These are phyloP conservation scores for Oryza rufipogon DNA, from an alignment of 176 grass and related monocot species.

Conservation along the genomic window DNA sequence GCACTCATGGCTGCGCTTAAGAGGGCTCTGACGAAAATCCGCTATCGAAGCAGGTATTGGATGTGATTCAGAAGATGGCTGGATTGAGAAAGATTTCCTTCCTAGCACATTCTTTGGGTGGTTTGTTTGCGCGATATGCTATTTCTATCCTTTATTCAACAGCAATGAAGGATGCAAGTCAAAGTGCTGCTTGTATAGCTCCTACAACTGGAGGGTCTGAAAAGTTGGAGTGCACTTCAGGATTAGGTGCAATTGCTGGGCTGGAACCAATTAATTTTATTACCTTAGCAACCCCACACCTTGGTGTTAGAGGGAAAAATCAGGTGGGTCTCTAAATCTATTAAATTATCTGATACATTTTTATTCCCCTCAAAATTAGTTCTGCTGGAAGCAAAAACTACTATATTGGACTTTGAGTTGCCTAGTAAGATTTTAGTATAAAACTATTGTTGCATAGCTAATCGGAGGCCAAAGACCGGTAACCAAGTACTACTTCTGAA, in stretches of 20 bases:
- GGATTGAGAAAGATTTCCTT: constrained; percentile 86
- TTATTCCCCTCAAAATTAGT: not conserved
- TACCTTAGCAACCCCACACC: constrained; percentile 94
- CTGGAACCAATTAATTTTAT: constrained; percentile 81
- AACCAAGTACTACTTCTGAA: constrained; percentile 5
- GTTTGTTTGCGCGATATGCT: constrained; percentile 88
- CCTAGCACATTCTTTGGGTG: constrained; percentile 84
- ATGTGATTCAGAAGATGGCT: constrained; percentile 60
- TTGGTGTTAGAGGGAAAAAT: constrained; percentile 91
- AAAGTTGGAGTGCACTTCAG: constrained; percentile 30
- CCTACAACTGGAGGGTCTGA: constrained; percentile 16
- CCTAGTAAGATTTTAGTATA: constrained; percentile 12
- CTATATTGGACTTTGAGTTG: constrained; percentile 11
- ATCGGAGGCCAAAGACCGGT: not conserved
- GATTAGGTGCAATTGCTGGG: constrained; percentile 59
- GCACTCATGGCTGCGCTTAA: not conserved
- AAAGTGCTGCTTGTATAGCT: not conserved
- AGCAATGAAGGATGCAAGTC: constrained; percentile 31
- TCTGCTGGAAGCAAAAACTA: constrained; percentile 19
- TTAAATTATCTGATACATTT: not conserved
- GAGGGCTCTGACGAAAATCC: constrained; percentile 24
- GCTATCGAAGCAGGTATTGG: constrained; percentile 61
- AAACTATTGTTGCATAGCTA: not conserved
- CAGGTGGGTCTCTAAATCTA: constrained; percentile 50
- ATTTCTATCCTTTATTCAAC: constrained; percentile 64